phyloP scores from a whole-genome alignment of 257 asterid species.

The Solanum phureja region DNA sequence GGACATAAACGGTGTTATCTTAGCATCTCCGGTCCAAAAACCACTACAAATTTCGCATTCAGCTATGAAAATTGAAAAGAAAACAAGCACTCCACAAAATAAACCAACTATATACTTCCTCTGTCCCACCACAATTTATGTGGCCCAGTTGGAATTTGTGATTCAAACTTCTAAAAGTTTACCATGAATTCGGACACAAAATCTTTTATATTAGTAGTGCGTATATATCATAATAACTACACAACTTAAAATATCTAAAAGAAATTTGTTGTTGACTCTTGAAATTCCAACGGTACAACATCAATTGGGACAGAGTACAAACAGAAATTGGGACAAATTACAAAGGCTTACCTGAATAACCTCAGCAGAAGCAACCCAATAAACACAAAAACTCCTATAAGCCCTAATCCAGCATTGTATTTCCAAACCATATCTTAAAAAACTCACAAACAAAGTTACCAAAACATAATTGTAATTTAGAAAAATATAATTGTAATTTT shows the following conservation, averaged over 20 bases:
- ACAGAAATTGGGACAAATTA: background rate
- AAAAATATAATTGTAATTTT: no score
- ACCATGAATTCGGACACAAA: no score
- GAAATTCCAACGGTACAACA: background rate
- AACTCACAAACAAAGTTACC: background rate
- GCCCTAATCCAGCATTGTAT: constrained; percentile 54
- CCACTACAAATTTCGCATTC: background rate
- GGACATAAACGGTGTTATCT: background rate
- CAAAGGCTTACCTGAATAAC: constrained; percentile 55
- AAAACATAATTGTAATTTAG: no score
- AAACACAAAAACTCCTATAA: constrained; percentile 67
- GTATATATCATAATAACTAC: no score
- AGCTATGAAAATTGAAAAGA: background rate
- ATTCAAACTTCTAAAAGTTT: no score
- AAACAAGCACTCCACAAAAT: background rate
- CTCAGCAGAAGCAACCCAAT: constrained; percentile 88
- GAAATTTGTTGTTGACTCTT: no score
- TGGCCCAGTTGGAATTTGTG: no score
- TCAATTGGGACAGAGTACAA: background rate
- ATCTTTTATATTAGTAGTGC: no score
- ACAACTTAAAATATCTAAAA: background rate
- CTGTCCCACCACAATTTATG: no score
- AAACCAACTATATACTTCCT: background rate
- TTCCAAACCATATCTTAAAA: constrained; percentile 50
- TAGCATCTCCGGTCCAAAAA: background rate